Percentiles rank a stretch among this genome's conserved stretches.
Evolutionary conservation across 257 asterid genomes (phyloP).

Genomic region (Solanum sitiens): DNA sequence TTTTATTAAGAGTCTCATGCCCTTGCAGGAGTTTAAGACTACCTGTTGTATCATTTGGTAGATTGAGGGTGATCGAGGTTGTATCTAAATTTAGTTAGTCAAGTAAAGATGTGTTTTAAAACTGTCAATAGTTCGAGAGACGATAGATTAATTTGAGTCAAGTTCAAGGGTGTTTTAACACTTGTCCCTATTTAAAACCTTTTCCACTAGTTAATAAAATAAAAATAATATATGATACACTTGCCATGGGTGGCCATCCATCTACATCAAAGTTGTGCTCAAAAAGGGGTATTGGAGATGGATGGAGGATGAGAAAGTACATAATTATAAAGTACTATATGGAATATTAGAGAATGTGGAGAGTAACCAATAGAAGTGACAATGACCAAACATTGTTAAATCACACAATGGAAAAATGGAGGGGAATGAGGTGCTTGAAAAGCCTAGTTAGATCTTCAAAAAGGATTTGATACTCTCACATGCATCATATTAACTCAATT

Average conservation of each 20-base stretch:
- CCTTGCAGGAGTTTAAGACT: too few species aligned
- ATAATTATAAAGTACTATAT: neutral
- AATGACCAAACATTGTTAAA: neutral
- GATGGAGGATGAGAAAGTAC: neutral
- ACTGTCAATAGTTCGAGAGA: too few species aligned
- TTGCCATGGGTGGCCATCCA: neutral
- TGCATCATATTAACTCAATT: neutral
- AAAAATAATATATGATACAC: neutral
- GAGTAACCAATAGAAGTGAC: neutral
- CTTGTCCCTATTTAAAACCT: neutral
- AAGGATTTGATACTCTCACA: neutral
- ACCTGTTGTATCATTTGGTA: too few species aligned
- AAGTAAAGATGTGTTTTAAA: too few species aligned
- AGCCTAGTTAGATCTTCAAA: neutral
- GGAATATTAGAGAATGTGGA: neutral
- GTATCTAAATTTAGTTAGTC: too few species aligned
- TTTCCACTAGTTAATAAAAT: neutral
- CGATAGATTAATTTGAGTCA: too few species aligned
- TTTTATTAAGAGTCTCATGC: too few species aligned
- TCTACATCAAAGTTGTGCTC: neutral
- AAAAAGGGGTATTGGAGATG: neutral
- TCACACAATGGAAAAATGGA: neutral
- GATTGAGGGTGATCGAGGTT: too few species aligned
- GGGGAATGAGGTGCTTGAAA: neutral
- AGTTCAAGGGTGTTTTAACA: too few species aligned